phyloP scores from a whole-genome alignment of 2,329 filamentous ascomycete genomes.

The Gaeumannomyces tritici region DNA sequence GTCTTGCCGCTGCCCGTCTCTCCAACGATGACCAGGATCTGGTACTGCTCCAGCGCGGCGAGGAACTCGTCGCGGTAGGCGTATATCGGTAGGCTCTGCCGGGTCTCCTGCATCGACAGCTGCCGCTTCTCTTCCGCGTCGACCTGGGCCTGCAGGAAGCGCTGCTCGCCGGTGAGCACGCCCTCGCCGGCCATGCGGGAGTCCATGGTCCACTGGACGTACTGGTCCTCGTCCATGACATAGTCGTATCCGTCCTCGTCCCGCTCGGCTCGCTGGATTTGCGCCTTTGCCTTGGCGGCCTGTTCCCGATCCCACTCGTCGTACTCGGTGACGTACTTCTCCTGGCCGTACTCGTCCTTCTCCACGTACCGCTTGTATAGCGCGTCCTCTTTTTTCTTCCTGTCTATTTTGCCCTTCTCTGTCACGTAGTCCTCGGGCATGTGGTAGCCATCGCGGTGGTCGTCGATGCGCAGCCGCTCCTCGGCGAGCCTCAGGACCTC shows the following conservation, averaged over 20 bases:
- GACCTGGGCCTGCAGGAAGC: slow-evolving; percentile 68
- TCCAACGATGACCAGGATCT: slow-evolving; percentile 84
- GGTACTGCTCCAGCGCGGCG: slow-evolving; percentile 74
- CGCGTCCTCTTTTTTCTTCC: slow-evolving; percentile 78
- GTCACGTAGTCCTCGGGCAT: slow-evolving; percentile 95
- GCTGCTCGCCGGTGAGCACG: slow-evolving; percentile 67
- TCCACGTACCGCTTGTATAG: slow-evolving; percentile 89
- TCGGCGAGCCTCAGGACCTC: slow-evolving; percentile 75
- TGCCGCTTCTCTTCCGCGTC: slow-evolving; percentile 84
- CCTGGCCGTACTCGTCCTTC: slow-evolving; percentile 75
- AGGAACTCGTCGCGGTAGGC: slow-evolving; percentile 78
- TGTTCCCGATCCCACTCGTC: slow-evolving; percentile 96
- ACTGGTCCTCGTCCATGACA: slow-evolving; percentile 82
- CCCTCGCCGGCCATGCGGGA: slow-evolving; percentile 62
- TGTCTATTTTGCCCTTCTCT: slow-evolving; percentile 82
- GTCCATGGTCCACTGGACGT: slow-evolving; percentile 76
- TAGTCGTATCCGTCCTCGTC: slow-evolving; percentile 81
- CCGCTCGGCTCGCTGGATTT: slow-evolving; percentile 66
- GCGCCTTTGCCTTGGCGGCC: slow-evolving; percentile 74
- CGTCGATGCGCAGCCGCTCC: slow-evolving; percentile 78
- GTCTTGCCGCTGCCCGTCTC: slow-evolving; percentile 96
- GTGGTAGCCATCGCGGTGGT: slow-evolving; percentile 83
- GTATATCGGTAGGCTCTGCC: slow-evolving; percentile 86
- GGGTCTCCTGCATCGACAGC: slow-evolving; percentile 79
- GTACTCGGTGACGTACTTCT: slow-evolving; percentile 85